Evolutionary conservation across 352 stramenopile species (phyloP).

Genomic region (Phytophthora constricta): DNA sequence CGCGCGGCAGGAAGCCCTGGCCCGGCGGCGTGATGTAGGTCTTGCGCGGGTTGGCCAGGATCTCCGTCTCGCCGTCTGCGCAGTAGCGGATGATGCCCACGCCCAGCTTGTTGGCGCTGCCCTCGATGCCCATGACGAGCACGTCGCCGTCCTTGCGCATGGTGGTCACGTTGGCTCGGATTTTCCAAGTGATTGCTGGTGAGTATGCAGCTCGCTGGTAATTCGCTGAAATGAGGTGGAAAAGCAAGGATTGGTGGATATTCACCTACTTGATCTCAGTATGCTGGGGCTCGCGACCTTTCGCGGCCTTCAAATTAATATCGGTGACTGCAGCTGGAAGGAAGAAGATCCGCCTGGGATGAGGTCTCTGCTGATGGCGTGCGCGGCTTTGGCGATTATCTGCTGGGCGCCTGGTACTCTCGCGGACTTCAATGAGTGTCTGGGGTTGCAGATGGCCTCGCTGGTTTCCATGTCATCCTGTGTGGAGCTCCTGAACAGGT

Average conservation of each 20-base stretch:
- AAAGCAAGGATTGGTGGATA: constrained; percentile 9
- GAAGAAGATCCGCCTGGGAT: constrained; percentile 20
- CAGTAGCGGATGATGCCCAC: constrained; percentile 86
- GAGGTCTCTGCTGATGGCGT: constrained; percentile 11
- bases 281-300: constrained; percentile 29
- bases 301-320: constrained; percentile 20
- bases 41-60: constrained; percentile 98
- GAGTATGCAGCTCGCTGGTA: not conserved
- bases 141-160: constrained; percentile 76
- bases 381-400: not conserved
- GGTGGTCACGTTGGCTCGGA: constrained; percentile 14
- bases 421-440: constrained; percentile 59
- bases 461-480: constrained; percentile 44
- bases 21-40: constrained; percentile 99
- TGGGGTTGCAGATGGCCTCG: constrained; percentile 56
- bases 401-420: constrained; percentile 9
- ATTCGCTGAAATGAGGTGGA: constrained; percentile 51
- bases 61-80: constrained; percentile 85
- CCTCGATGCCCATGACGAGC: constrained; percentile 98
- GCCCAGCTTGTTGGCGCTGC: constrained; percentile 98
- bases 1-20: constrained; percentile 97
- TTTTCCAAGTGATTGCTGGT: constrained; percentile 22
- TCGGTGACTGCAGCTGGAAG: too few species aligned
- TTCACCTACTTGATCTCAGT: not conserved
- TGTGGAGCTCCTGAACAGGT: constrained; percentile 52